Percentiles rank a stretch among this genome's conserved stretches.
These are phyloP conservation scores for Penicillium lividum DNA, from an alignment of 495 filamentous ascomycete genomes.

Conservation along the genomic window DNA sequence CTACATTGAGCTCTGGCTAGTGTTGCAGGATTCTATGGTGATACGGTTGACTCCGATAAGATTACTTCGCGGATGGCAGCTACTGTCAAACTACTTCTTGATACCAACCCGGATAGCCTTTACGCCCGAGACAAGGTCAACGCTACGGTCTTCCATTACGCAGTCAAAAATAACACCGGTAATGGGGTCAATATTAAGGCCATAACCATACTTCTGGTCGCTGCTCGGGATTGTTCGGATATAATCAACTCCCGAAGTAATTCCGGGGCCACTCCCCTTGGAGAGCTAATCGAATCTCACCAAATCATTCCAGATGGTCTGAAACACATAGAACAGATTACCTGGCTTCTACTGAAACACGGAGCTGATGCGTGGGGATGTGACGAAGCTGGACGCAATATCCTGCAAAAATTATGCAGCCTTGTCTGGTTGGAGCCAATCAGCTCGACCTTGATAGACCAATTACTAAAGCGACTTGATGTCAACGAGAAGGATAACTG, in stretches of 20 bases:
- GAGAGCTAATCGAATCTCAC: no score
- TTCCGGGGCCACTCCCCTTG: no score
- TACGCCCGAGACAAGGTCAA: background rate
- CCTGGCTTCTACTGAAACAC: background rate
- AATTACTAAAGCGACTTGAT: background rate
- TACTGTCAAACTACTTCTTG: background rate
- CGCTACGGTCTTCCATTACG: background rate
- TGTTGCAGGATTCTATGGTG: background rate
- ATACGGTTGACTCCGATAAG: background rate
- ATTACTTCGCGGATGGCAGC: background rate
- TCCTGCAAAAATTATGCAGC: background rate
- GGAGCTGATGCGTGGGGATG: background rate
- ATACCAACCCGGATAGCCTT: background rate
- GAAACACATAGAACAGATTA: background rate
- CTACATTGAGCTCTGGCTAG: background rate
- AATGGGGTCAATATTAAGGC: no score
- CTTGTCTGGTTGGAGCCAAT: background rate
- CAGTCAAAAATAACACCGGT: no score
- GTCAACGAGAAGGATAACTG: constrained; percentile 12
- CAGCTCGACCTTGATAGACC: background rate
- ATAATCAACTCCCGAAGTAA: no score
- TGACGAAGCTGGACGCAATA: no score
- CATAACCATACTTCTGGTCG: no score
- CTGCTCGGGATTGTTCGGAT: no score
- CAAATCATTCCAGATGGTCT: no score